Evolutionary conservation across 2,329 filamentous ascomycete species (phyloP), one percentile per base, ranked within the genome.

Genomic region (Fragosphaeria purpurea): DNA sequence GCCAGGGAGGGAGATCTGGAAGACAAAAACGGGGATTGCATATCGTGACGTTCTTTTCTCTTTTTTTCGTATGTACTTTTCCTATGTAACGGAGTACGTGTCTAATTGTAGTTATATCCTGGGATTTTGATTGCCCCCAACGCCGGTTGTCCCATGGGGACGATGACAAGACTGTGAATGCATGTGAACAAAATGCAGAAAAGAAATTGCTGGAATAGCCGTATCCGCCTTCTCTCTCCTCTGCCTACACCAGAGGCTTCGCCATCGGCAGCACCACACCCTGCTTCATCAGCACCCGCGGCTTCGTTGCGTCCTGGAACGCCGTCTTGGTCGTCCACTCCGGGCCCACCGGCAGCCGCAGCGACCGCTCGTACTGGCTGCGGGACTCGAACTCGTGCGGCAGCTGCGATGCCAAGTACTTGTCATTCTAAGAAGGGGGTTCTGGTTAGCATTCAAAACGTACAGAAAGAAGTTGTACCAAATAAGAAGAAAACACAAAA

Each of bases 271-370:
- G 78, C 67, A 98, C 89, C 58, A 94, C 76, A 44, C 93, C 93
- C 70, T 90, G 87, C 74, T 95, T 96, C 65, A 95, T 73, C 66
- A 97, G 74, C 57, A 97, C 79, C 60, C 88, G 81, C 52, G 93
- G 93, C 77, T 91, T 95, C 53, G 86, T 95, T 54, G 80, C 80
- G 59, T 85, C 81, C 73, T 97, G 90, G 76, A 93, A 93, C 11
- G 86, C 88, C 71, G 88, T 82, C 77, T 95, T 96, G n/a, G 91
- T 97, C 59, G 83, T 82, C 90, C 91, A 98, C 68, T 98, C 91
- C 12, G 86, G 88, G 1, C 93, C 93, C 54, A 97, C 80, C 1
- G 93, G 93, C 58, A 96, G 70, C 42, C 91, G 77, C 52, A 97
- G 72, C 56, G 85, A 86, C 47, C 91, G 75, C 73, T 98, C 93